Conservation (phyloP, 2,329 filamentous ascomycete genomes). For the Ophiocordyceps camponoti-saundersi region DNA sequence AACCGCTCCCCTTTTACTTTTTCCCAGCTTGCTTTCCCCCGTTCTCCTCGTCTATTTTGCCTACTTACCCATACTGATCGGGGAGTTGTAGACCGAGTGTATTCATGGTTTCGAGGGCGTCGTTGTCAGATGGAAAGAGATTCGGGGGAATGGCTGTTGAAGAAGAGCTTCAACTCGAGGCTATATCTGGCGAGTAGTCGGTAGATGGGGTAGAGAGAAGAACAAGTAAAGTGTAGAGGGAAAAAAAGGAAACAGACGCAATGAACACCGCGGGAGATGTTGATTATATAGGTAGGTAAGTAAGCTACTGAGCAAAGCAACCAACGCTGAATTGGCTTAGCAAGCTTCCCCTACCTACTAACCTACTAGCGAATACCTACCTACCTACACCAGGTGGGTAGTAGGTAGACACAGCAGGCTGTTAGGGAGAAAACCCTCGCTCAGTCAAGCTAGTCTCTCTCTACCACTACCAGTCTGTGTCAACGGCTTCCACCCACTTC, state of each 20-base stretch:
- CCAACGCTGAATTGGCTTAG: not conserved
- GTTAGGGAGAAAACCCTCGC: too few relatives aligned
- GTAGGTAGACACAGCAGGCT: too few relatives aligned
- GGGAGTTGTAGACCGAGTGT: slow-evolving; percentile 25
- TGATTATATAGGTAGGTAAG: not conserved
- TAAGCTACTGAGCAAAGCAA: not conserved
- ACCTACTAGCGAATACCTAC: not conserved
- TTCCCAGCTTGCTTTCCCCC: too few relatives aligned
- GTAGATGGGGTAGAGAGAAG: not conserved
- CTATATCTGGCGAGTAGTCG: too few relatives aligned
- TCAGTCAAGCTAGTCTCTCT: too few relatives aligned
- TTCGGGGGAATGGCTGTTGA: too few relatives aligned
- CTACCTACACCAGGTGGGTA: too few relatives aligned
- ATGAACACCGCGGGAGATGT: not conserved
- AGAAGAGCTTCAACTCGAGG: too few relatives aligned
- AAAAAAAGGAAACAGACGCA: not conserved
- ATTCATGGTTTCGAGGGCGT: slow-evolving; percentile 17
- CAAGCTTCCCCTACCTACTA: not conserved
- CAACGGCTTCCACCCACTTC: not conserved
- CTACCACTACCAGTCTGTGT: not conserved
- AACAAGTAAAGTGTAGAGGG: not conserved
- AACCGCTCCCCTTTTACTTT: too few relatives aligned
- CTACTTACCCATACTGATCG: slow-evolving; percentile 32
- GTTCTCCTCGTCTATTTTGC: too few relatives aligned
- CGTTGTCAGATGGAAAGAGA: not conserved